Evolutionary conservation across 805 yeast species (phyloP).

Genomic region (Candida jianshihensis): DNA sequence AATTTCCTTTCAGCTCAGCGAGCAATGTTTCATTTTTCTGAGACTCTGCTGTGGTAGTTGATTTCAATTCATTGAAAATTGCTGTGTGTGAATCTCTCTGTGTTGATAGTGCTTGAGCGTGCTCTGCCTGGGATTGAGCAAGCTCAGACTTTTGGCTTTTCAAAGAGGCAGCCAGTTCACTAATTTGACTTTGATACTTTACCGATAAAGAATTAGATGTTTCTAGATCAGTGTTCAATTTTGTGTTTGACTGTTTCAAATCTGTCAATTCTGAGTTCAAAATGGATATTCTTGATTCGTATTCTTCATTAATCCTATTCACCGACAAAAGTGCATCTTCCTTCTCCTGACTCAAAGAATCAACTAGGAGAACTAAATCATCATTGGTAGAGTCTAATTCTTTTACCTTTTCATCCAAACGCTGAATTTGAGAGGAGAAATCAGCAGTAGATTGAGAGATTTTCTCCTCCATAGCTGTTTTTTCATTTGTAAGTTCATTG

Average conservation of each 20-base stretch:
- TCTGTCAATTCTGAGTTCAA: conserved; percentile 5
- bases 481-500: conserved; percentile 22
- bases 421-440: conserved; percentile 9
- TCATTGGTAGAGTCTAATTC: conserved; percentile 7
- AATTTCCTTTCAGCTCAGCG: not conserved
- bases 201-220: conserved; percentile 1
- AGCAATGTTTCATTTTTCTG: conserved; percentile 2
- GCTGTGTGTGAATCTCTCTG: conserved; percentile 3
- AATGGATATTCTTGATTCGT: not conserved
- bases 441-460: conserved; percentile 8
- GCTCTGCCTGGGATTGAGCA: conserved; percentile 3
- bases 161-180: conserved; percentile 7
- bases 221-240: conserved; percentile 9
- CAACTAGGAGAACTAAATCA: conserved; percentile 6
- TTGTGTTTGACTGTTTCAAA: conserved; percentile 1
- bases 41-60: not conserved
- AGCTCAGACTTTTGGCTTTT: conserved; percentile 3
- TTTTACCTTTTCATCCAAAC: conserved; percentile 9
- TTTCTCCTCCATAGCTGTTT: conserved; percentile 13
- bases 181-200: conserved; percentile 6
- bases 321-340: conserved; percentile 1
- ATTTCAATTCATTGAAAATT: not conserved
- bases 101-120: conserved; percentile 6
- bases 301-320: not conserved
- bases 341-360: conserved; percentile 7